These are phyloP conservation scores for Phaseolus lunatus DNA, from an alignment of 306 rosid species.

Conservation along the genomic window DNA sequence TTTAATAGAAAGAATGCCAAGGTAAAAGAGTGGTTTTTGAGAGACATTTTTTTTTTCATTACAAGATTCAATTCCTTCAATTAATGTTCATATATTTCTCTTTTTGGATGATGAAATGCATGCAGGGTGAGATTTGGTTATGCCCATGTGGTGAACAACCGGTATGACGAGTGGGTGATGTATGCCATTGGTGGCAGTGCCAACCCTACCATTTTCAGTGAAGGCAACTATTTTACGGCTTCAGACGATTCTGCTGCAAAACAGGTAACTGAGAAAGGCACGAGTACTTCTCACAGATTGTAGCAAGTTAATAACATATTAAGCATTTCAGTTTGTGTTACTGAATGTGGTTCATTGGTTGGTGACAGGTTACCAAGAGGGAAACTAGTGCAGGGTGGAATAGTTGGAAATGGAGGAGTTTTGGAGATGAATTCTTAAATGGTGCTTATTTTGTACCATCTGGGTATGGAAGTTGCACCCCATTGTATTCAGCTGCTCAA, in stretches of 20 bases:
- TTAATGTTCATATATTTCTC: neutral
- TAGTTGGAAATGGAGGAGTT: conserved; percentile 86
- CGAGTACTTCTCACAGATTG: neutral
- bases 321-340: neutral
- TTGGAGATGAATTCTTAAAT: conserved; percentile 64
- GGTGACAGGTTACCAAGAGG: conserved; percentile 77
- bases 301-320: neutral
- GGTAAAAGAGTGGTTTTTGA: conserved; percentile 47
- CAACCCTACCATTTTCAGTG: conserved; percentile 80
- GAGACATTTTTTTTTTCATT: neutral
- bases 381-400: conserved; percentile 61
- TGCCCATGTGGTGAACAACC: conserved; percentile 87
- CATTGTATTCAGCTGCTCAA: conserved; percentile 61
- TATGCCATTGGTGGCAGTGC: conserved; percentile 96
- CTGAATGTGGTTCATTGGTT: neutral
- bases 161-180: conserved; percentile 78
- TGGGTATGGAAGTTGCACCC: conserved; percentile 83
- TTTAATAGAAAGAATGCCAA: conserved; percentile 77
- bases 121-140: conserved; percentile 85
- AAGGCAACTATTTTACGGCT: conserved; percentile 77
- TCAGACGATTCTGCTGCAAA: conserved; percentile 51
- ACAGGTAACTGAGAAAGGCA: conserved; percentile 50
- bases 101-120: conserved; percentile 1
- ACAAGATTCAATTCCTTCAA: neutral
- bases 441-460: conserved; percentile 91